Evolutionary conservation across 805 yeast genomes (phyloP), one percentile per base, ranked within the genome.

Genomic region (Tetrapisispora fleetii): DNA sequence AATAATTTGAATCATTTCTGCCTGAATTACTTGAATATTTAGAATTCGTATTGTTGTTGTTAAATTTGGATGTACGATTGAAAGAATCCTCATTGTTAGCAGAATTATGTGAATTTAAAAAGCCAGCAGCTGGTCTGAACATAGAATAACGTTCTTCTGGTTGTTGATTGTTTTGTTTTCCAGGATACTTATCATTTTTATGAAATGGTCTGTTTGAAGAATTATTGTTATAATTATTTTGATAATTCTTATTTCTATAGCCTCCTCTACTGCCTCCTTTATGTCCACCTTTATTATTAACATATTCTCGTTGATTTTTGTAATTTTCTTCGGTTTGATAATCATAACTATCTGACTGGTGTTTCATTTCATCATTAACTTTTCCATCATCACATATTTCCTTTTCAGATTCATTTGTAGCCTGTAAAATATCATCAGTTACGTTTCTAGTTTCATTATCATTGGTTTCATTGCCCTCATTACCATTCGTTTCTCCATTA

Each of bases 71-170:
- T 43, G 49, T 50, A 2, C 54, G 52, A 32, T 50, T 51, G 19
- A 49, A 47, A 9, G 50, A 35, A 17, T 21, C 37, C 9, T 38
- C 37, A 5, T 41, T 24, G 18, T 18, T 37, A 22, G 10, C 9
- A 6, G 40, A 40, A 40, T 27, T 35, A 32, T 36, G 28, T 38
- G 45, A 38, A 37, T 55, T 48, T 40, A 63, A 51, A 49, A 63
- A 63, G 40, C 66, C 63, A 50, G 65, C 60, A 21, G 67, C 67
- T 38, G 67, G 67, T 46, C 58, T 58, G 46, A 63, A 63, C 32
- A 62, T 48, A 16, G 65, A 61, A 48, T 56, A 57, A 18, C 52
- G 54, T 45, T 56, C 54, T 18, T 51, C 57, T 18, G 35, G 37
- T 14, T 28, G 14, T 8, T 37, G 37, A 33, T 37, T 44, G 19